phyloP scores from a whole-genome alignment of 2,329 filamentous ascomycete genomes.

The Ophiostoma novo-ulmi region DNA sequence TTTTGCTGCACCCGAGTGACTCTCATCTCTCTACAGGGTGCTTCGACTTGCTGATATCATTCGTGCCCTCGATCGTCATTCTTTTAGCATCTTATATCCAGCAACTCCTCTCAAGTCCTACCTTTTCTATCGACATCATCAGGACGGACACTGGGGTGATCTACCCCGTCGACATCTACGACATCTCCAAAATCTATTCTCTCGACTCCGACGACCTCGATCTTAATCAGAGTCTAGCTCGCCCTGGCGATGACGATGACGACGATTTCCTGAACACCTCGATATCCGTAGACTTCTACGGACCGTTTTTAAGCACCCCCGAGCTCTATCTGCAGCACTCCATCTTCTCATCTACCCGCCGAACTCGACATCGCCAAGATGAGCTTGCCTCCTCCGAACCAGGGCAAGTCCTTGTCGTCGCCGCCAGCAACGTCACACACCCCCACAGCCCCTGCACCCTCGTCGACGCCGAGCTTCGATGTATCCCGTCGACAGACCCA shows the following conservation, averaged over 20 bases:
- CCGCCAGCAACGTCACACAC: constrained; percentile 41
- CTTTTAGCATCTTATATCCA: background rate
- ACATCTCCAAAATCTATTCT: background rate
- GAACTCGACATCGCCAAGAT: constrained; percentile 25
- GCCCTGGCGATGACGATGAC: constrained; percentile 12
- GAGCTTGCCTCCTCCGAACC: constrained; percentile 37
- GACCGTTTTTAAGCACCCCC: background rate
- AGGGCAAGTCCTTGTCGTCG: constrained; percentile 47
- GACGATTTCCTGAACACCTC: background rate
- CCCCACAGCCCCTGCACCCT: constrained; percentile 39
- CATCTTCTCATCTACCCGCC: background rate
- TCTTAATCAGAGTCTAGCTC: constrained; percentile 12
- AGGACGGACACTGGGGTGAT: background rate
- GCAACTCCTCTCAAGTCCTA: background rate
- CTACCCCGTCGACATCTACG: background rate
- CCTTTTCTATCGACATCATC: background rate
- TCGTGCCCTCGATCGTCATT: background rate
- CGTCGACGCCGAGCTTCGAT: constrained; percentile 42
- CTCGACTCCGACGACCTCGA: background rate
- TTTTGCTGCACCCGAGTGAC: constrained; percentile 11
- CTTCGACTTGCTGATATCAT: constrained; percentile 5
- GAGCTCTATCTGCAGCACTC: background rate
- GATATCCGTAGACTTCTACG: constrained; percentile 5
- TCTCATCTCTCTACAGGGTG: background rate
- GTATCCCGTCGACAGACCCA: constrained; percentile 35